phyloP scores from a whole-genome alignment of 2,329 filamentous ascomycete genomes.

The Cryoendolithus antarcticus region DNA sequence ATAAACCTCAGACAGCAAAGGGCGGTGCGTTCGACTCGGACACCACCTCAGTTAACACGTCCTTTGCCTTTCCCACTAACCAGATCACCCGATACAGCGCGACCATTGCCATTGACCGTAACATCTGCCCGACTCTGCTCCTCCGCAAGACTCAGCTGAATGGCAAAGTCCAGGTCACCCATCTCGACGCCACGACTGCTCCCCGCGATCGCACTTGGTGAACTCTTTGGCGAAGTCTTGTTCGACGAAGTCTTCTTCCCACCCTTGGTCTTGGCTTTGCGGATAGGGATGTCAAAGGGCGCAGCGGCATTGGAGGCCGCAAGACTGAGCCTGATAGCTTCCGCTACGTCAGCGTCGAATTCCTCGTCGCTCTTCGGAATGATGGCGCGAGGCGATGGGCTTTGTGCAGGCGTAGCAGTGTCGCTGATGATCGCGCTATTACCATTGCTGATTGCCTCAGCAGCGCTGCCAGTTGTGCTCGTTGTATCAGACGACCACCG shows the following conservation, averaged over 20 bases:
- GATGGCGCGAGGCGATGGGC: slow-evolving; percentile 10
- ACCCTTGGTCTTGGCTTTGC: slow-evolving; percentile 27
- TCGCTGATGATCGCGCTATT: slow-evolving; percentile 17
- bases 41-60: not conserved
- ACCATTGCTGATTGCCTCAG: slow-evolving; percentile 23
- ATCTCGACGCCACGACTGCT: slow-evolving; percentile 32
- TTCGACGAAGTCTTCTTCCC: slow-evolving; percentile 17
- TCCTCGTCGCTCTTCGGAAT: slow-evolving; percentile 33
- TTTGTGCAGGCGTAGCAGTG: slow-evolving; percentile 15
- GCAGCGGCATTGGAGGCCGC: slow-evolving; percentile 12
- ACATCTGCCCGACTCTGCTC: slow-evolving; percentile 34
- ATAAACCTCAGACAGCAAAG: no score
- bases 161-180: slow-evolving; percentile 48
- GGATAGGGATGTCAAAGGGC: slow-evolving; percentile 34
- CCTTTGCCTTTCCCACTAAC: slow-evolving; percentile 7
- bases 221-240: slow-evolving; percentile 14
- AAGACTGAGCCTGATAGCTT: slow-evolving; percentile 47
- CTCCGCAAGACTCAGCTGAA: slow-evolving; percentile 50
- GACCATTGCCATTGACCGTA: not conserved
- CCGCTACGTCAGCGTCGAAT: slow-evolving; percentile 46
- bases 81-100: not conserved
- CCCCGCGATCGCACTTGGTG: slow-evolving; percentile 25
- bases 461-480: slow-evolving; percentile 24
- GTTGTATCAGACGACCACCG: slow-evolving; percentile 35
- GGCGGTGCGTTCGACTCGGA: not conserved